Evolutionary conservation across 441 rosid species (phyloP).

Genomic region (Jatropha podagrica): DNA sequence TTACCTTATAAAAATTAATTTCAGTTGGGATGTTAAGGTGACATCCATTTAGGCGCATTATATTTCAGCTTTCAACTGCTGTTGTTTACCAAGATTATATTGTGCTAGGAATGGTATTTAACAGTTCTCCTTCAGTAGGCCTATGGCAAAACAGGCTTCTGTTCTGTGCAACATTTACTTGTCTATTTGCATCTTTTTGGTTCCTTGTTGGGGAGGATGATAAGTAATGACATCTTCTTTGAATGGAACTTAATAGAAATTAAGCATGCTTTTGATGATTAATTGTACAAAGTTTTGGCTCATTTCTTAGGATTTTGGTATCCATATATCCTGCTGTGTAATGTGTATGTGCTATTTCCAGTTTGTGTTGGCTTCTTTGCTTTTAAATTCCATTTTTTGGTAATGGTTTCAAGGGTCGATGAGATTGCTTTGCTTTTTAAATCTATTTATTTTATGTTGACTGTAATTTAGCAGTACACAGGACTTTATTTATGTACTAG

Average conservation of each 20-base stretch:
- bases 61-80: not conserved
- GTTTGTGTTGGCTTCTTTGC: not conserved
- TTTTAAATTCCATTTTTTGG: constrained; percentile 2
- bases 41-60: constrained; percentile 1
- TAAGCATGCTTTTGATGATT: not conserved
- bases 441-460: not conserved
- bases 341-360: not conserved
- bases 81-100: not conserved
- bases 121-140: not conserved
- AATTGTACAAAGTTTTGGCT: not conserved
- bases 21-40: not conserved
- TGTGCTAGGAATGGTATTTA: not conserved
- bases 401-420: not conserved
- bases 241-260: not conserved
- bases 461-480: not conserved
- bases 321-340: constrained; percentile 1
- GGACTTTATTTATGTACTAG: not conserved
- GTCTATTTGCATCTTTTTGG: not conserved
- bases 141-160: not conserved
- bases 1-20: not conserved
- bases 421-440: not conserved
- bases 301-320: not conserved
- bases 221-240: no score
- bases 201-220: not conserved
- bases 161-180: not conserved